Base-by-base conservation (phyloP, 2,329 filamentous ascomycete species). In the Microcyclospora pomicola region DNA sequence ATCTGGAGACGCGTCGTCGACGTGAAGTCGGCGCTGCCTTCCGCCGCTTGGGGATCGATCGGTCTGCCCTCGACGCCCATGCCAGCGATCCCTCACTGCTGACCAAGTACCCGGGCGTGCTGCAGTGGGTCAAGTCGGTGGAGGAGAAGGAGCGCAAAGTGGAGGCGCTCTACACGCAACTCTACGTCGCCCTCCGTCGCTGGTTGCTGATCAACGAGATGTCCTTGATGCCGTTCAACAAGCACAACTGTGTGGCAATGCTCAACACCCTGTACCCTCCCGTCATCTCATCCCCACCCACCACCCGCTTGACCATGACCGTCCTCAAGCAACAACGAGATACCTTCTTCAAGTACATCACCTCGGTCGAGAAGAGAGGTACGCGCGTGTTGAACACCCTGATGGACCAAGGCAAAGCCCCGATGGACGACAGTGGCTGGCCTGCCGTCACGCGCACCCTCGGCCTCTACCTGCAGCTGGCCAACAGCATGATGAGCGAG, bases 151-250 rank as follows among this genome's bases (percentile, higher is more conserved):
- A 67, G 41, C 63, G 61, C 41, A 66, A 63, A 40, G 62, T 72
- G 15, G 68, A 73, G 48, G 60, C 63, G 15, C 55, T 73, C 27
- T 80, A 80, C 55, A 73, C 72, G 24, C 69, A 73, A 47, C 61
- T 78, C 31, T 79, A 75, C 55, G 55, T 79, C 39, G 70, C 71
- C 28, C 58, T 80, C 35, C 69, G 76, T 46, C 68, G 75, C 50
- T 80, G 75, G 75, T 72, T 74, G 41, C 59, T 80, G 51, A 70
- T 80, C 56, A 78, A 80, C 48, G 75, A 80, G 49, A 66, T 80
- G 48, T 69, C 73, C 16, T 61, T 77, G 24, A 61, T 67, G 27
- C 73, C 74, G 1, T 77, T 75, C 58, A 73, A 74, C 61, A 77
- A 76, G 54, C 66, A 70, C 49, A 79, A 78, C 53, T 77, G 75